These are phyloP conservation scores for Lepidium aucheri DNA, from an alignment of 345 rosid genomes.

Conservation along the genomic window DNA sequence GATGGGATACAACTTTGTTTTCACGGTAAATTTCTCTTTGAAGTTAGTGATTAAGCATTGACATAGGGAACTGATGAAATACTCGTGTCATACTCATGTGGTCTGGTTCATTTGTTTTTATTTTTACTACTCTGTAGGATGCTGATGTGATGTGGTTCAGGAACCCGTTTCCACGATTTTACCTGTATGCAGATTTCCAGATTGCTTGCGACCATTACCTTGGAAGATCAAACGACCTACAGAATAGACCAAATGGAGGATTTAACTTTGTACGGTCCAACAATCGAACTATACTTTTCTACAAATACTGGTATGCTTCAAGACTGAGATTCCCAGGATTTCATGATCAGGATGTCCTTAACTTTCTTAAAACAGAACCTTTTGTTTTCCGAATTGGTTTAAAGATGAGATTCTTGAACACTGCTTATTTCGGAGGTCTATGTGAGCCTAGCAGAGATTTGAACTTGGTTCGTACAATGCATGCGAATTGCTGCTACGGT, in stretches of 20 bases:
- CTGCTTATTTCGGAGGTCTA: conserved; percentile 70
- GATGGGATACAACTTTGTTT: conserved; percentile 72
- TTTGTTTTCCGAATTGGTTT: conserved; percentile 45
- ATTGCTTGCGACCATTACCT: conserved; percentile 77
- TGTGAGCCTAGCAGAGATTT: conserved; percentile 83
- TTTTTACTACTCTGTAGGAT: conserved; percentile 40
- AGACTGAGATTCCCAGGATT: conserved; percentile 56
- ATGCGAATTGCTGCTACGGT: conserved; percentile 77
- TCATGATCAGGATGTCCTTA: conserved; percentile 76
- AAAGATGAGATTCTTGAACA: conserved; percentile 66
- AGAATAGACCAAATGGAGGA: conserved; percentile 73
- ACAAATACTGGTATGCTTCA: conserved; percentile 79
- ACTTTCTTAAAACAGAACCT: conserved; percentile 44
- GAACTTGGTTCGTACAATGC: conserved; percentile 79
- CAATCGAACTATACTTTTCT: conserved; percentile 69
- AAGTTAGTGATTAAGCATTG: background rate
- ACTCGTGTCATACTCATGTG: background rate
- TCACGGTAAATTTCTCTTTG: conserved; percentile 46
- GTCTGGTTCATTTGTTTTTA: conserved; percentile 18
- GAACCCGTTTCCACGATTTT: conserved; percentile 68
- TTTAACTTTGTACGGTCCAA: conserved; percentile 65
- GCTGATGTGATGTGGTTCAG: conserved; percentile 96
- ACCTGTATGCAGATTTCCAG: conserved; percentile 66
- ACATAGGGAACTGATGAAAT: background rate
- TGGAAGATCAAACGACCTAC: conserved; percentile 47